Percentiles rank a stretch among this genome's conserved stretches.
These are phyloP conservation scores for Cephalotrichum gorgonifer DNA, from an alignment of 2,329 filamentous ascomycete genomes.

Conservation along the genomic window DNA sequence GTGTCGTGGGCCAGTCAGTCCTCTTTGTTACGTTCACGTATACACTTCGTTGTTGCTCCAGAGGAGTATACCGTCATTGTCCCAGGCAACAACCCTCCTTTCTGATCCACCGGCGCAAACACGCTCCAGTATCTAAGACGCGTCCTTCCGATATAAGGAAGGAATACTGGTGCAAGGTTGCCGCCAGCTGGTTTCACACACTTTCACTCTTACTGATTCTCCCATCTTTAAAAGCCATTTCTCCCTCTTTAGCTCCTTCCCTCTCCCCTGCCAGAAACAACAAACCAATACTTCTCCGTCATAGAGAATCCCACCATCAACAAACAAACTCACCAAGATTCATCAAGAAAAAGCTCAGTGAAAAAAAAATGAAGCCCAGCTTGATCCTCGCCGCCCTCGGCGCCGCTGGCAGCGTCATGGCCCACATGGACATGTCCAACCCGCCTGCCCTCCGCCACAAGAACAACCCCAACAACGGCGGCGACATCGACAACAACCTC, in stretches of 20 bases:
- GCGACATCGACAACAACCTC: conserved; percentile 59
- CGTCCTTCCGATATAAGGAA: background rate
- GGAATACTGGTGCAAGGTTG: too few relatives aligned
- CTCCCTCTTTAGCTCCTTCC: background rate
- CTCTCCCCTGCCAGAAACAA: background rate
- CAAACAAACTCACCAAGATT: background rate
- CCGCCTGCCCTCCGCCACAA: conserved; percentile 44
- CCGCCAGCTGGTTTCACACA: too few relatives aligned
- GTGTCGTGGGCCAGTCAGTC: background rate
- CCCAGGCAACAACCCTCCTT: background rate
- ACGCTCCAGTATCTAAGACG: background rate
- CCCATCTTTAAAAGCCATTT: background rate
- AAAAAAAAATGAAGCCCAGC: conserved; percentile 29
- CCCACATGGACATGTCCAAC: conserved; percentile 46
- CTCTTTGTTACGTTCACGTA: background rate
- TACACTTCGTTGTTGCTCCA: background rate
- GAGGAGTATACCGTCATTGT: background rate
- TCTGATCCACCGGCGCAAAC: background rate
- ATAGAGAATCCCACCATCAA: background rate
- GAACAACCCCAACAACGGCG: conserved; percentile 35
- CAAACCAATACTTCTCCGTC: background rate
- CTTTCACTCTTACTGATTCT: background rate
- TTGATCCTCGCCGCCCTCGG: conserved; percentile 29
- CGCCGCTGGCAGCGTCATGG: conserved; percentile 31
- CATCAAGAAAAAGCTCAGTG: background rate